These are phyloP conservation scores for Apiotrichum mycotoxinovorans DNA, from an alignment of 1,284 basidiomycete genomes.

Conservation along the genomic window DNA sequence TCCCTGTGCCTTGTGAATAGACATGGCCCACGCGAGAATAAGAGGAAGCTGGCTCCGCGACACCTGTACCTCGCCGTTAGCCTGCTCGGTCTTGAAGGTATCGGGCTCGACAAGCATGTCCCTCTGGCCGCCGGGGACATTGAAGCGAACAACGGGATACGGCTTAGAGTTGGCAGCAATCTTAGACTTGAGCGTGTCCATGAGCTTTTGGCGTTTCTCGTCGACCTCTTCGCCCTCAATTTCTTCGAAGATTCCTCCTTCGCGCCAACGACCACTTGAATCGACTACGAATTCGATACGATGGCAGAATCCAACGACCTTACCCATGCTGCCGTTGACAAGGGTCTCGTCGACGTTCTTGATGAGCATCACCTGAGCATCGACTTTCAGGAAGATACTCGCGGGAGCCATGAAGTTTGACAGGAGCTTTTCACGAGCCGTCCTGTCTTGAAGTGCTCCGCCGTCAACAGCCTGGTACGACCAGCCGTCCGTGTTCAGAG, in stretches of 20 bases:
- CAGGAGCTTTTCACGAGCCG: slow-evolving; percentile 63
- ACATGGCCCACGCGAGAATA: slow-evolving; percentile 89
- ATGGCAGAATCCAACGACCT: slow-evolving; percentile 62
- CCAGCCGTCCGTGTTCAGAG: slow-evolving; percentile 50
- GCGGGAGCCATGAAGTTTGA: slow-evolving; percentile 68
- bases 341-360: slow-evolving; percentile 71
- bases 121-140: slow-evolving; percentile 56
- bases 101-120: slow-evolving; percentile 67
- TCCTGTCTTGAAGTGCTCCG: slow-evolving; percentile 56
- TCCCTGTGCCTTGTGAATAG: slow-evolving; percentile 91
- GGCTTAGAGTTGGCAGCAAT: slow-evolving; percentile 36
- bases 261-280: slow-evolving; percentile 28
- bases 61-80: slow-evolving; percentile 75
- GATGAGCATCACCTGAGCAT: slow-evolving; percentile 66
- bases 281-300: slow-evolving; percentile 31
- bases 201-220: slow-evolving; percentile 43
- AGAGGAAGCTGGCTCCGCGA: slow-evolving; percentile 70
- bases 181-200: slow-evolving; percentile 36
- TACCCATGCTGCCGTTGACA: slow-evolving; percentile 79
- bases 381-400: slow-evolving; percentile 61
- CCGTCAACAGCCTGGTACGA: slow-evolving; percentile 57
- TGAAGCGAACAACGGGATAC: slow-evolving; percentile 75
- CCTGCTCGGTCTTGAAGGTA: slow-evolving; percentile 77
- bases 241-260: slow-evolving; percentile 17
- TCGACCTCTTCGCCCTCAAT: slow-evolving; percentile 25